phyloP scores from a whole-genome alignment of 2,329 filamentous ascomycete genomes.

The Colletotrichum tamarilloi region DNA sequence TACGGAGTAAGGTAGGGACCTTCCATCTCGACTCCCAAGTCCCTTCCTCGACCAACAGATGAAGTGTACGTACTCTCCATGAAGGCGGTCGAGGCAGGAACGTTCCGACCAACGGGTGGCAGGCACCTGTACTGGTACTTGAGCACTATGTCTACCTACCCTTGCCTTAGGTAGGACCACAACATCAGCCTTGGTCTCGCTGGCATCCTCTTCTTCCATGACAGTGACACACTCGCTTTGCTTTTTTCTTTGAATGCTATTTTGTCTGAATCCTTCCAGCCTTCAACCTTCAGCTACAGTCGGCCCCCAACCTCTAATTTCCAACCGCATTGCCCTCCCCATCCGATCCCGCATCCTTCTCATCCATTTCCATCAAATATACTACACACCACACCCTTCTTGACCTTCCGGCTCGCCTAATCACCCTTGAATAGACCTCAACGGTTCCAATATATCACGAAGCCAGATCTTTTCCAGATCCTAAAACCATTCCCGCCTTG shows the following conservation, averaged over 20 bases:
- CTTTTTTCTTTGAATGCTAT: background rate
- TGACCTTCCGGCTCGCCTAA: background rate
- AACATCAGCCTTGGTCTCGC: background rate
- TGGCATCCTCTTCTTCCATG: too few relatives aligned
- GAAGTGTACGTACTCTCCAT: background rate
- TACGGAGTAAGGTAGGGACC: too few relatives aligned
- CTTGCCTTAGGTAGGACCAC: background rate
- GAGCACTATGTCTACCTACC: background rate
- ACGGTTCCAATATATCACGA: background rate
- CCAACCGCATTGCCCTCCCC: background rate
- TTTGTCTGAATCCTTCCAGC: background rate
- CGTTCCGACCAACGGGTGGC: background rate
- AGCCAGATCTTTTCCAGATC: background rate
- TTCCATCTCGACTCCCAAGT: background rate
- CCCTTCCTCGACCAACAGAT: background rate
- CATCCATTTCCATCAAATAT: background rate
- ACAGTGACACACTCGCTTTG: background rate
- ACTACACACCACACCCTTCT: background rate
- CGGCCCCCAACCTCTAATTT: background rate
- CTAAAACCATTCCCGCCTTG: background rate
- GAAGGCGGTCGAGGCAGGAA: background rate
- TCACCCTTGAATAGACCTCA: background rate
- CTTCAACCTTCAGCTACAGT: background rate
- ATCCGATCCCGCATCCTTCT: background rate
- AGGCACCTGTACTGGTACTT: background rate